A percentile compares a stretch with the other conserved stretches of the same genome.
phyloP scores from a whole-genome alignment of 805 yeast species.

The Sporopachydermia quercuum region DNA sequence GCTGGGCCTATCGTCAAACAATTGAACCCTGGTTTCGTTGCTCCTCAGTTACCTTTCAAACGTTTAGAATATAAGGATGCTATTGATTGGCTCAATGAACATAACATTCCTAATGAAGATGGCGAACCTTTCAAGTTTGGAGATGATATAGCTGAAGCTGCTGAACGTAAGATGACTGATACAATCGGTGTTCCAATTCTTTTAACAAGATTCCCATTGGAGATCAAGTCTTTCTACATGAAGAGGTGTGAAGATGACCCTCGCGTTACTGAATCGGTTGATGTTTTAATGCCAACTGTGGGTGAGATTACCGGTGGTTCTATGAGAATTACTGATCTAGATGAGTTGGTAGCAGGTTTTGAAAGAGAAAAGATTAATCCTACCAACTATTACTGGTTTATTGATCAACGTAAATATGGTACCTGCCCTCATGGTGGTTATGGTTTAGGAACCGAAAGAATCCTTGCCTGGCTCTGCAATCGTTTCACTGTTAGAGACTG shows the following conservation, averaged over 20 bases:
- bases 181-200: constrained; percentile 84
- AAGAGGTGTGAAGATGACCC: constrained; percentile 78
- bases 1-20: constrained; percentile 83
- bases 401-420: constrained; percentile 92
- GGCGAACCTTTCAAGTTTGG: constrained; percentile 90
- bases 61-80: constrained; percentile 89
- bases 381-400: constrained; percentile 86
- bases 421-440: constrained; percentile 98
- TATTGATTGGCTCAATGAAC: constrained; percentile 90
- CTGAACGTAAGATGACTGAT: constrained; percentile 98
- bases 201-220: constrained; percentile 89
- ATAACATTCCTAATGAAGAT: constrained; percentile 87
- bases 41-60: constrained; percentile 77
- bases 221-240: constrained; percentile 97
- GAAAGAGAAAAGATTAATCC: constrained; percentile 82
- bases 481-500: constrained; percentile 98
- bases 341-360: constrained; percentile 81
- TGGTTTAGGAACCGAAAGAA: constrained; percentile 96
- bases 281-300: constrained; percentile 96
- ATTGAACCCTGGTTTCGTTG: constrained; percentile 80
- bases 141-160: constrained; percentile 98
- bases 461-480: constrained; percentile 95
- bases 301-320: constrained; percentile 99
- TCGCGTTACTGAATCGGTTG: constrained; percentile 95
- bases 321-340: constrained; percentile 79